Evolutionary conservation across 78 protist genomes (phyloP), one percentile per base, ranked within the genome.

Genomic region (Blattamonas nauphoetae): DNA sequence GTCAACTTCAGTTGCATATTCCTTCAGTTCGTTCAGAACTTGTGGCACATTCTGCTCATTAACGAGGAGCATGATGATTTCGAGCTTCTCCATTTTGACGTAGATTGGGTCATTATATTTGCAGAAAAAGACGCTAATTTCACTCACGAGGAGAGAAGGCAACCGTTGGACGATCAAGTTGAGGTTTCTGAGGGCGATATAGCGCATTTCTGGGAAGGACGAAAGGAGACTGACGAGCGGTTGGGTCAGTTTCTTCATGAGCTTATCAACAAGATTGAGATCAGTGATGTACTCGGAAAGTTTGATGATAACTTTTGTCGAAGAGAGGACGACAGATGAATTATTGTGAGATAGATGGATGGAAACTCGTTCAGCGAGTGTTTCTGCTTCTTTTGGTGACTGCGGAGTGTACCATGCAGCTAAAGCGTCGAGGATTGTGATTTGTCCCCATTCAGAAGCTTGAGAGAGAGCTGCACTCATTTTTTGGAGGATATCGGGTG

Each of bases 21-120:
- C 98, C 88, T 92, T 94, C 89, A 98, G 92, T 92, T 98, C 99
- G 43, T 92, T 81, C 33, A 98, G 92, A 45, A 93, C 93, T 85
- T 94, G 95, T 43, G 92, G 95, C 85, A 95, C 86, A 91, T 96
- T 98, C 63, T 86, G 45, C 41, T 96, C 97, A 32, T 89, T 35
- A 84, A 97, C 98, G n/a, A 98, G 94, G 89, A 89, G 91, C 55
- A 96, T 84, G 93, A 98, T 92, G 82, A 97, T 95, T 77, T 97
- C 99, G 44, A 98, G 95, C 94, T 98, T 98, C 91, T 98, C 99
- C 93, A 97, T 90, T 92, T 98, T 98, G 82, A 98, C 99, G 88
- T 97, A 98, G 91, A 94, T 93, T 44, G 99, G 98, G 85, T 98
- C 99, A 91, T 98, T 96, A 95, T 96, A 98, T 91, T 96, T 95